phyloP scores from a whole-genome alignment of 495 filamentous ascomycete species.

The Entonaema liquescens region DNA sequence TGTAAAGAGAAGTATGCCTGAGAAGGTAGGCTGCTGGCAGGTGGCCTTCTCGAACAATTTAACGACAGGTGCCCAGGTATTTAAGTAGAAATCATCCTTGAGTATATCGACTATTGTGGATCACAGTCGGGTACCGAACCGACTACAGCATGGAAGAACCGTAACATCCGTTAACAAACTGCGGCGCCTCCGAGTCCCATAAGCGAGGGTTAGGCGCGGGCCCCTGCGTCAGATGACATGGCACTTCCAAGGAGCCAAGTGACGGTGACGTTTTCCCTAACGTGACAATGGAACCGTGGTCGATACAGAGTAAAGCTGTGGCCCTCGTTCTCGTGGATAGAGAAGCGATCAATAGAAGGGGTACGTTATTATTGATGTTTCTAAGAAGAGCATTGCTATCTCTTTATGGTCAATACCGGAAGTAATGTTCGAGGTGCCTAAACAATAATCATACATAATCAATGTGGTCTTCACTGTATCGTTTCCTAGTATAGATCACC shows the following conservation, averaged over 20 bases:
- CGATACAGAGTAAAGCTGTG: background rate
- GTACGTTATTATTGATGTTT: background rate
- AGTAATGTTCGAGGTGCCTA: background rate
- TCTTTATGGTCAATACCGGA: background rate
- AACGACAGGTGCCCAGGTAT: background rate
- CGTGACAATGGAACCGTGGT: background rate
- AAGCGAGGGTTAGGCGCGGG: constrained; percentile 18
- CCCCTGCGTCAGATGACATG: constrained; percentile 35
- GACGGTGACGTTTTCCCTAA: background rate
- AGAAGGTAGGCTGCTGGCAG: background rate
- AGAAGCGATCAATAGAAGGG: background rate
- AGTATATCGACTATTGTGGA: background rate
- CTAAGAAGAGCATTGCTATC: background rate
- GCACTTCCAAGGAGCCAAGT: constrained; percentile 12
- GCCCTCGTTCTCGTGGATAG: background rate
- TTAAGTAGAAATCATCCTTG: background rate
- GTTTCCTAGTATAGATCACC: background rate
- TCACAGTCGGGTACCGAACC: background rate
- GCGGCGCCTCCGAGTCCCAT: constrained; percentile 2
- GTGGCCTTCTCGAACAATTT: background rate
- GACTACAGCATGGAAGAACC: background rate
- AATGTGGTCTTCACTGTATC: no score
- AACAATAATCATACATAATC: background rate
- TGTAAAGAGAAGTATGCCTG: background rate
- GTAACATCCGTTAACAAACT: background rate